phyloP scores from a whole-genome alignment of 1,139 yeast genomes.

The Pneumocystis murina region DNA sequence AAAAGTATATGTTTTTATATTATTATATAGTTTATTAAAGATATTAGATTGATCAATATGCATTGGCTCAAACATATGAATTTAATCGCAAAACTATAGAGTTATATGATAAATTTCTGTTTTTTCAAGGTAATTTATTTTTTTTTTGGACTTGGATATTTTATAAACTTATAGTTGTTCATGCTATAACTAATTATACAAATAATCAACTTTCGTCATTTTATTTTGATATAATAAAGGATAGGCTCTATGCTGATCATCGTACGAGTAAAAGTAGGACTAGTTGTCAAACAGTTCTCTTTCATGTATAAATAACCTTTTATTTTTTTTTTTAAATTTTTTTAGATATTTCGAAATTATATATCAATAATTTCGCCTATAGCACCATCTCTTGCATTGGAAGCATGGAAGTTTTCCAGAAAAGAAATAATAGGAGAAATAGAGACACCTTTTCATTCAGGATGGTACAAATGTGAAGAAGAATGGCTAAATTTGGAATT shows the following conservation, averaged over 20 bases:
- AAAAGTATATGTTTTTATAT: conserved; percentile 18
- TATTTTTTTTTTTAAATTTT: neutral
- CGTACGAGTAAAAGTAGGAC: conserved; percentile 37
- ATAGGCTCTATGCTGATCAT: conserved; percentile 61
- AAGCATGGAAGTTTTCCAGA: conserved; percentile 57
- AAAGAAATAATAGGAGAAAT: conserved; percentile 22
- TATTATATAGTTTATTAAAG: conserved; percentile 22
- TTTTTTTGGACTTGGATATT: conserved; percentile 5
- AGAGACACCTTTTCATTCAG: conserved; percentile 17
- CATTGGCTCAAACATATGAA: conserved; percentile 40
- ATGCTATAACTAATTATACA: conserved; percentile 54
- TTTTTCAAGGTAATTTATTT: conserved; percentile 38
- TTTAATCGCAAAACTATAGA: conserved; percentile 32
- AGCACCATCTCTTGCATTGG: conserved; percentile 71
- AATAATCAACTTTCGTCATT: conserved; percentile 63
- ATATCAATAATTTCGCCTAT: conserved; percentile 62
- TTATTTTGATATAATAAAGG: conserved; percentile 79
- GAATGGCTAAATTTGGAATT: conserved; percentile 26
- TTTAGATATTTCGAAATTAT: conserved; percentile 45
- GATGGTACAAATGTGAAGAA: conserved; percentile 29
- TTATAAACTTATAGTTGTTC: conserved; percentile 16
- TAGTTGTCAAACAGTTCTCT: conserved; percentile 58
- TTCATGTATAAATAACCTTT: conserved; percentile 13
- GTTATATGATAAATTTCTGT: conserved; percentile 45
- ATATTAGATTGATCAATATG: conserved; percentile 48